Conservation (phyloP, 768 basidiomycete genomes). For the Trametes villosa region DNA sequence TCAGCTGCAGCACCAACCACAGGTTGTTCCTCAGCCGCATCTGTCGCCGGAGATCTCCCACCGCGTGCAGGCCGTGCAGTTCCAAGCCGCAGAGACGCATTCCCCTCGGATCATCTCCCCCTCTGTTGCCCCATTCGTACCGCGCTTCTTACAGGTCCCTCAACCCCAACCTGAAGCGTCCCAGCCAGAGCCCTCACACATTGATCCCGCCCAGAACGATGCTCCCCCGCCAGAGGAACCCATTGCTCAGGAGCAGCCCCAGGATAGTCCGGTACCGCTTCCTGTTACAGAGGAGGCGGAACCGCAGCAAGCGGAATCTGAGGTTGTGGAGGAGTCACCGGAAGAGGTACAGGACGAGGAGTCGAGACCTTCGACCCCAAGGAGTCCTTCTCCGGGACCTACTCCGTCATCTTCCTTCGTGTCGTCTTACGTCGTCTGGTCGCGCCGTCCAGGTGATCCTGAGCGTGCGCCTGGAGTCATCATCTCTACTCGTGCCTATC, state of each 20-base stretch:
- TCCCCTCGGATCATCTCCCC: slow-evolving; percentile 1
- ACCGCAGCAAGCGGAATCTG: background rate
- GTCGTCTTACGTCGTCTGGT: slow-evolving; percentile 67
- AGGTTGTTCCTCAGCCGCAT: background rate
- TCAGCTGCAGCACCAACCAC: slow-evolving; percentile 7
- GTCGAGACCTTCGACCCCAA: slow-evolving; percentile 6
- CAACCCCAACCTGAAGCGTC: slow-evolving; percentile 4
- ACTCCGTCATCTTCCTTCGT: slow-evolving; percentile 11
- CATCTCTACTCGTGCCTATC: slow-evolving; percentile 65
- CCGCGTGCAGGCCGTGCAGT: background rate
- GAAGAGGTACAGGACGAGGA: background rate
- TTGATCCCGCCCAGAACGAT: background rate
- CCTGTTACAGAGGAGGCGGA: background rate
- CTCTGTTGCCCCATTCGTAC: background rate
- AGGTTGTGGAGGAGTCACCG: background rate
- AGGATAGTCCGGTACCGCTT: background rate
- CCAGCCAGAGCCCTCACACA: background rate
- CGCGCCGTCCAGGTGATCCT: slow-evolving; percentile 69
- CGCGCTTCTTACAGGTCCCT: background rate
- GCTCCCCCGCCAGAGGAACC: background rate
- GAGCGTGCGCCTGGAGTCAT: slow-evolving; percentile 69
- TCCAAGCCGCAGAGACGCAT: background rate
- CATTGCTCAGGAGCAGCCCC: background rate
- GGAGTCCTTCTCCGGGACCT: slow-evolving; percentile 14
- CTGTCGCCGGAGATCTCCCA: slow-evolving; percentile 7